Conservation (phyloP, 2,329 filamentous ascomycete species). For the Penicillium sp. region DNA sequence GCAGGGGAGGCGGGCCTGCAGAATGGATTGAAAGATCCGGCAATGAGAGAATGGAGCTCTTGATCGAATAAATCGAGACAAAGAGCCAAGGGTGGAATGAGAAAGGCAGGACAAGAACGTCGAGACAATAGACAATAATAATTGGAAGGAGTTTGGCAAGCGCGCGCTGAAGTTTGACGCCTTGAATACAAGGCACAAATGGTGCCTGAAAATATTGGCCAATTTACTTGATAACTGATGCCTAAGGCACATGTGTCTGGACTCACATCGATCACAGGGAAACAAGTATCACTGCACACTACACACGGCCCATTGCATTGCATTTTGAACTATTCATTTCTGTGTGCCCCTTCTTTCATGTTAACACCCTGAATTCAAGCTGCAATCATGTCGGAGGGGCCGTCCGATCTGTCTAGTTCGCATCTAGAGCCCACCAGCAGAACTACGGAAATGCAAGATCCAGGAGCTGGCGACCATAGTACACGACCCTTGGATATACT, state of each 20-base stretch:
- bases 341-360: slow-evolving; percentile 13
- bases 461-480: slow-evolving; percentile 57
- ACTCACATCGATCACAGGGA: slow-evolving; percentile 30
- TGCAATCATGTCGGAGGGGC: slow-evolving; percentile 37
- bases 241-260: slow-evolving; percentile 29
- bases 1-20: slow-evolving; percentile 12
- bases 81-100: slow-evolving; percentile 1
- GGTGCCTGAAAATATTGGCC: slow-evolving; percentile 5
- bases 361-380: slow-evolving; percentile 21
- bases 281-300: slow-evolving; percentile 20
- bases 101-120: slow-evolving; percentile 5
- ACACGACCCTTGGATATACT: slow-evolving; percentile 19
- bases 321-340: slow-evolving; percentile 13
- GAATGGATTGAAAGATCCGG: slow-evolving; percentile 7
- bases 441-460: slow-evolving; percentile 54
- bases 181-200: slow-evolving; percentile 14
- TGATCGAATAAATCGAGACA: slow-evolving; percentile 3
- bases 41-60: slow-evolving; percentile 4
- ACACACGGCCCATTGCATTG: slow-evolving; percentile 16
- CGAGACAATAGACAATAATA: slow-evolving; percentile 16
- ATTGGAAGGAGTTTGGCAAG: slow-evolving; percentile 23
- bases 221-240: slow-evolving; percentile 1
- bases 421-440: slow-evolving; percentile 54
- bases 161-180: slow-evolving; percentile 17
- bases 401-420: slow-evolving; percentile 36